Percentiles rank a stretch among this genome's conserved stretches.
Conservation (phyloP, 1,284 basidiomycete species). For the Microbotryomycetes sp. region DNA sequence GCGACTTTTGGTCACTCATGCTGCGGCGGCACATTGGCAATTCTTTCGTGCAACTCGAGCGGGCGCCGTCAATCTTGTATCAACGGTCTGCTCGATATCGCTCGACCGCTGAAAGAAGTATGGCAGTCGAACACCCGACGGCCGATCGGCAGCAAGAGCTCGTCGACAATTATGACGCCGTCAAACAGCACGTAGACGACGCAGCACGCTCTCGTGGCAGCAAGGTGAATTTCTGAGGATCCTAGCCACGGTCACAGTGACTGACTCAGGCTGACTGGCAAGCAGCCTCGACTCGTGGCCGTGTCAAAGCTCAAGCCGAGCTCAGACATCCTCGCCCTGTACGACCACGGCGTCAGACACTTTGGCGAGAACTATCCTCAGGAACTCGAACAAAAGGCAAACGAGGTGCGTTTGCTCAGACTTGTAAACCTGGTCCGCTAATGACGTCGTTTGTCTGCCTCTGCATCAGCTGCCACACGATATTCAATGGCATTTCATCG, state of each 20-base stretch:
- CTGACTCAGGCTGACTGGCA: neutral
- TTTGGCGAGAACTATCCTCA: slow-evolving; percentile 99
- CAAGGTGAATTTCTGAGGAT: neutral
- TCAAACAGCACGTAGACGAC: slow-evolving; percentile 39
- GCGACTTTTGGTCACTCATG: no score
- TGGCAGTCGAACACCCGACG: slow-evolving; percentile 14
- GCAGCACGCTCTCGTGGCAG: slow-evolving; percentile 19
- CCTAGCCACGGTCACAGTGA: slow-evolving; percentile 1
- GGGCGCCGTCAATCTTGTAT: no score
- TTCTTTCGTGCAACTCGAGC: no score
- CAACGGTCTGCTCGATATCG: no score
- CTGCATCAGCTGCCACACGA: slow-evolving; percentile 60
- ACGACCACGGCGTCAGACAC: slow-evolving; percentile 68
- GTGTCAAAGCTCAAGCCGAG: slow-evolving; percentile 93
- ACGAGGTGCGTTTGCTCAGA: slow-evolving; percentile 50
- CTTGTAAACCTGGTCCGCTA: neutral
- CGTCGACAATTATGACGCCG: slow-evolving; percentile 41
- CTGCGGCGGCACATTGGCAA: no score
- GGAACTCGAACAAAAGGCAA: slow-evolving; percentile 84
- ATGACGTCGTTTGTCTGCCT: neutral
- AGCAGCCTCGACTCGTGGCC: slow-evolving; percentile 60
- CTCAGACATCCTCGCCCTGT: slow-evolving; percentile 74
- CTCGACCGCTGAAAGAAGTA: neutral
- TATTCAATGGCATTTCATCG: slow-evolving; percentile 96
- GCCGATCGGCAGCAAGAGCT: slow-evolving; percentile 42